Evolutionary conservation across 495 filamentous ascomycete species (phyloP), one percentile per base, ranked within the genome.

Genomic region (Penicillium dipodomyicola): DNA sequence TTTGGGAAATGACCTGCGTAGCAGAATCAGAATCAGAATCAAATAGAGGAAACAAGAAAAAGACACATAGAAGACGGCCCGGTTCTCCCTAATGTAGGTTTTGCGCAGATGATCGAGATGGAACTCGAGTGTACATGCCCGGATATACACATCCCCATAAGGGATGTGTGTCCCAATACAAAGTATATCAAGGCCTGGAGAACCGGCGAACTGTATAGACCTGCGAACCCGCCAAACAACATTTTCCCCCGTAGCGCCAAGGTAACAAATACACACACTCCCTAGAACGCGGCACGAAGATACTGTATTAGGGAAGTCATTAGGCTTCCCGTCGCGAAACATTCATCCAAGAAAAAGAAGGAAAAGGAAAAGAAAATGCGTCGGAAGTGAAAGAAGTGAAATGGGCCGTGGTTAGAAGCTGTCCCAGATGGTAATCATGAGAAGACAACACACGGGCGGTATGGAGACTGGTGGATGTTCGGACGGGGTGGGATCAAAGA

Each of bases 271-370:
- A 65, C 63, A 71, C 54, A 68, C 70, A 65, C 64, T 63, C 66
- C 69, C 72, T 61, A 69, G 57, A 70, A 67, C 67, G 62, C 65
- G 63, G 59, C 61, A 70, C 59, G 62, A 70, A 69, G 57, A 75
- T 58, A 61, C 60, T 62, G 65, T 67, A 74, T 75, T 74, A 75
- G 68, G 63, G 67, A 70, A 57, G 70, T 72, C 72, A 69, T 74
- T 67, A 70, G 64, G 58, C 64, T 62, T 52, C 63, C 65, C 64
- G 60, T 69, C 58, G 63, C 56, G 54, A 66, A 63, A 58, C 61
- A 63, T 68, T 55, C 61, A 44, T 61, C 62, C 64, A 61, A 59
- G 17, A 51, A 45, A 59, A 40, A 54, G 23, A 61, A 62, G 60
- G 30, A 47, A 60, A 60, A 44, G 50, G 27, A 60, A 60, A 57